Evolutionary conservation across 306 rosid species (phyloP).

Genomic region (Ziziphus jujuba): DNA sequence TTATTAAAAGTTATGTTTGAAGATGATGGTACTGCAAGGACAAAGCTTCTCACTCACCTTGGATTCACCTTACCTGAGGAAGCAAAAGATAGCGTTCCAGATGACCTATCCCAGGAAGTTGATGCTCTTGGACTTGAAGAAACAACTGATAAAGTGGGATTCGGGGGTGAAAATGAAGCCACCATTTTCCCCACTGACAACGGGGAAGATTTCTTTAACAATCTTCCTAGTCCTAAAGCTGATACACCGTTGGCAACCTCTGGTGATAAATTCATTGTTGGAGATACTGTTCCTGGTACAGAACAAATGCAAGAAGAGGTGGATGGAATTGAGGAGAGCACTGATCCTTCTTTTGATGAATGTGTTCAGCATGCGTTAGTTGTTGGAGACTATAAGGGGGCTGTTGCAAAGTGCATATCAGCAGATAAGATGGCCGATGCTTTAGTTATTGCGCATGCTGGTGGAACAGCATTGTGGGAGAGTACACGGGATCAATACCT

Average conservation of each 20-base stretch:
- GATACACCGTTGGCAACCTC: conserved; percentile 77
- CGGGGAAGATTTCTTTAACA: conserved; percentile 98
- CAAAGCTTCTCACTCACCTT: conserved; percentile 84
- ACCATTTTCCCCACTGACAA: conserved; percentile 56
- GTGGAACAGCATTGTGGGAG: conserved; percentile 88
- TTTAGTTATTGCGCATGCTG: conserved; percentile 93
- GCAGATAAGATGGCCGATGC: conserved; percentile 95
- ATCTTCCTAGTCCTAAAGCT: conserved; percentile 96
- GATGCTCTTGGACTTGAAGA: conserved; percentile 69
- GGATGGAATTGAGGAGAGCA: conserved; percentile 63
- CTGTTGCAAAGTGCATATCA: conserved; percentile 80
- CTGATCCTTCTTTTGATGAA: conserved; percentile 82
- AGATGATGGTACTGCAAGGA: conserved; percentile 95
- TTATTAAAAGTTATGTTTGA: conserved; percentile 94
- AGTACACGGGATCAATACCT: conserved; percentile 92
- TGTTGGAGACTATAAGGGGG: conserved; percentile 94
- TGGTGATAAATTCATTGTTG: conserved; percentile 46
- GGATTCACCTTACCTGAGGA: conserved; percentile 76
- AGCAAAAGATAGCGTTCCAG: conserved; percentile 56
- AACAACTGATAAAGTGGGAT: conserved; percentile 38
- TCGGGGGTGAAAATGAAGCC: conserved; percentile 47
- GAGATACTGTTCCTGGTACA: conserved; percentile 44
- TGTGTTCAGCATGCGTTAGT: conserved; percentile 87
- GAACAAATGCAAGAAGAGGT: conserved; percentile 62
- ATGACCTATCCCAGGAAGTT: conserved; percentile 66